These are phyloP conservation scores for Aspergillus aculeatus DNA, from an alignment of 2,329 filamentous ascomycete genomes.

Conservation along the genomic window DNA sequence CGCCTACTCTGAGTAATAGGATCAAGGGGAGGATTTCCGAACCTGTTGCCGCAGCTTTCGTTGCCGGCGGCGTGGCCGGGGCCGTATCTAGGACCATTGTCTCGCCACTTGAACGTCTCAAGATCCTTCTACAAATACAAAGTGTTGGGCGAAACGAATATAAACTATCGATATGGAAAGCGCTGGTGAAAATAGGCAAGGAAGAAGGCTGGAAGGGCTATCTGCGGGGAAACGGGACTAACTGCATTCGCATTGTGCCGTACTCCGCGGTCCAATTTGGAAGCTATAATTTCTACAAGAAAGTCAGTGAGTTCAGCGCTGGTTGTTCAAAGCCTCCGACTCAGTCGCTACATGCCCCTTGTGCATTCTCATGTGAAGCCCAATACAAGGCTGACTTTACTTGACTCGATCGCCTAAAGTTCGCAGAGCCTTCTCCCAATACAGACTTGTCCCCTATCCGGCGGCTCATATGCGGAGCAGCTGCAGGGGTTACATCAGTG, in stretches of 20 bases:
- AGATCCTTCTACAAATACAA: slow-evolving; percentile 97
- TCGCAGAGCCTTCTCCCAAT: slow-evolving; percentile 75
- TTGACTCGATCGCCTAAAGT: slow-evolving; percentile 41
- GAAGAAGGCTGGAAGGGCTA: slow-evolving; percentile 97
- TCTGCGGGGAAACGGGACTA: slow-evolving; percentile 97
- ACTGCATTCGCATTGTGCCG: slow-evolving; percentile 96
- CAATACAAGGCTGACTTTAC: not conserved
- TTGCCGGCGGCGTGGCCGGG: slow-evolving; percentile 88
- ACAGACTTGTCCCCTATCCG: slow-evolving; percentile 70
- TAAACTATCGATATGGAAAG: slow-evolving; percentile 85
- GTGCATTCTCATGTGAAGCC: not conserved
- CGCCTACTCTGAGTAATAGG: slow-evolving; percentile 23
- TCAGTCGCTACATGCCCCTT: not conserved
- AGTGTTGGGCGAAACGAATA: slow-evolving; percentile 88
- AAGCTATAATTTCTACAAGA: slow-evolving; percentile 96
- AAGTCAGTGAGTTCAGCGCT: slow-evolving; percentile 55
- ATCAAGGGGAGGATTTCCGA: slow-evolving; percentile 61
- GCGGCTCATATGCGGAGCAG: slow-evolving; percentile 83
- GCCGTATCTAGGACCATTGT: slow-evolving; percentile 98
- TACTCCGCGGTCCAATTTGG: slow-evolving; percentile 98
- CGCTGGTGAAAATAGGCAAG: slow-evolving; percentile 89
- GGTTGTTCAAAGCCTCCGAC: not conserved
- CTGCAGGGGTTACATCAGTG: slow-evolving; percentile 93
- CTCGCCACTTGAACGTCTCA: slow-evolving; percentile 89
- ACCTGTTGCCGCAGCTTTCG: slow-evolving; percentile 85